Conservation (phyloP, 1,139 yeast genomes). For the Lodderomyces theae region DNA sequence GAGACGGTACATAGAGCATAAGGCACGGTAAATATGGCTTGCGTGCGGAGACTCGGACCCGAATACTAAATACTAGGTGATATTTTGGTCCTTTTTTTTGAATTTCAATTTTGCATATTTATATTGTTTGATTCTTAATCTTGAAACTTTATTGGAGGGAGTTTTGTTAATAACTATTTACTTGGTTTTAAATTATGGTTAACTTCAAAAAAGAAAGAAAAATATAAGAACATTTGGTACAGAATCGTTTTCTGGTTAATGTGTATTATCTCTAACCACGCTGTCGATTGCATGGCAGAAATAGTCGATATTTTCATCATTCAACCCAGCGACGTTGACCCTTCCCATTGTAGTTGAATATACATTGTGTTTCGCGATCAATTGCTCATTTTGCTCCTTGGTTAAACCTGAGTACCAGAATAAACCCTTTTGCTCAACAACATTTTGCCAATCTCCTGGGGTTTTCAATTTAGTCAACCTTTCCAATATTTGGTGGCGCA, state of each 20-base stretch:
- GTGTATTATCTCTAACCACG: slow-evolving; percentile 35
- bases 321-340: slow-evolving; percentile 46
- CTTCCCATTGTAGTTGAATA: slow-evolving; percentile 39
- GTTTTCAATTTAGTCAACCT: slow-evolving; percentile 30
- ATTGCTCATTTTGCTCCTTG: slow-evolving; percentile 27
- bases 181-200: neutral
- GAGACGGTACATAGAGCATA: too few species aligned
- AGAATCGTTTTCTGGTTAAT: too few species aligned
- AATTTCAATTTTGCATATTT: too few species aligned
- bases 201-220: neutral
- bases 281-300: slow-evolving; percentile 36
- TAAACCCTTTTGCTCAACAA: slow-evolving; percentile 38
- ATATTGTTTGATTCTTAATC: too few species aligned
- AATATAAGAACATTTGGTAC: too few species aligned
- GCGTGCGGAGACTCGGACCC: too few species aligned
- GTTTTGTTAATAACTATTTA: too few species aligned
- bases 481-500: slow-evolving; percentile 27
- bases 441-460: slow-evolving; percentile 44
- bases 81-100: too few species aligned
- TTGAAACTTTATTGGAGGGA: neutral
- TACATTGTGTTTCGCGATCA: slow-evolving; percentile 34
- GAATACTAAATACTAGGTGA: neutral
- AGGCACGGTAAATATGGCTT: too few species aligned
- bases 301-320: slow-evolving; percentile 32
- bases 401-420: slow-evolving; percentile 46